These are phyloP conservation scores for Malania oleifera DNA, from an alignment of 164 flowering plant genomes.

Conservation along the genomic window DNA sequence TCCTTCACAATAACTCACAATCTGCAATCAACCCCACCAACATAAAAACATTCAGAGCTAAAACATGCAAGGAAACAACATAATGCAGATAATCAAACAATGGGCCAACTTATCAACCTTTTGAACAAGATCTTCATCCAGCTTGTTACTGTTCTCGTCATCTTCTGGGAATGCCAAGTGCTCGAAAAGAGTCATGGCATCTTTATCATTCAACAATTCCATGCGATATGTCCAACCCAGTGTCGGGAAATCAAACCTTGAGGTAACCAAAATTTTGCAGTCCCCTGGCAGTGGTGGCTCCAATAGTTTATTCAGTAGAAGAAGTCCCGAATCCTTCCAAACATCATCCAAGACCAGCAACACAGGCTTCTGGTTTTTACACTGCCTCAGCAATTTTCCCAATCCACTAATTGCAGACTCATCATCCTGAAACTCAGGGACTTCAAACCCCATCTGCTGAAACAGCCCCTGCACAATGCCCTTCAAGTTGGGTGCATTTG, in stretches of 20 bases:
- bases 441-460: not conserved
- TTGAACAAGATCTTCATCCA: conserved; percentile 16
- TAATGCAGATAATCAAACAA: not conserved
- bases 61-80: too few relatives aligned
- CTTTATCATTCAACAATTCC: conserved; percentile 21
- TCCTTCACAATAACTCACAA: conserved; percentile 31
- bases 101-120: conserved; percentile 18
- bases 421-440: conserved; percentile 12
- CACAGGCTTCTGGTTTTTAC: conserved; percentile 8
- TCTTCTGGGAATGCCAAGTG: conserved; percentile 19
- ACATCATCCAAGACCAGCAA: conserved; percentile 43
- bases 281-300: conserved; percentile 11
- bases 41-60: too few relatives aligned
- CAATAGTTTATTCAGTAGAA: conserved; percentile 26
- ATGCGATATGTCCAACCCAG: conserved; percentile 21
- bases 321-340: conserved; percentile 24
- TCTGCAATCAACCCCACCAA: too few relatives aligned
- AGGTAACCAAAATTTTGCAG: conserved; percentile 42
- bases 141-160: conserved; percentile 6
- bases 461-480: conserved; percentile 14
- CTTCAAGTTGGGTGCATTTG: conserved; percentile 16
- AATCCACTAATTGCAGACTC: conserved; percentile 24
- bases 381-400: conserved; percentile 12
- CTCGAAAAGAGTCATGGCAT: conserved; percentile 34
- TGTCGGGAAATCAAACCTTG: conserved; percentile 30